Evolutionary conservation across 768 basidiomycete species (phyloP).

Genomic region (Suillus subalutaceus): DNA sequence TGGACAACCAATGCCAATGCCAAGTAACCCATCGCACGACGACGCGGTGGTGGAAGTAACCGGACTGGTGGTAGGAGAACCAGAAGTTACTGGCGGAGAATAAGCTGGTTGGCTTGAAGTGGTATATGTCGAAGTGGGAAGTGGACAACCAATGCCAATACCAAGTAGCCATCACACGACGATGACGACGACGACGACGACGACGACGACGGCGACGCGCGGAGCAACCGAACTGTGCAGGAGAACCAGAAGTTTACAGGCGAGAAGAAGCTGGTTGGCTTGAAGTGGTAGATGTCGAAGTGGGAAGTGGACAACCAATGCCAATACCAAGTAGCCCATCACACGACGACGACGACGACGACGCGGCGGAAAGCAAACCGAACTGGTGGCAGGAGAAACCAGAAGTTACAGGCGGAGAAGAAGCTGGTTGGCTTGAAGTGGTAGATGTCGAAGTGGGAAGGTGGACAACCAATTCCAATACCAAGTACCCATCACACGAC

Average conservation of each 20-base stretch:
- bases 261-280: constrained; percentile 7
- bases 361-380: not conserved
- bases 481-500: too few relatives aligned
- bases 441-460: constrained; percentile 13
- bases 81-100: constrained; percentile 8
- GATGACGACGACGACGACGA: too few relatives aligned
- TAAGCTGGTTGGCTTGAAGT: constrained; percentile 9
- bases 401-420: not conserved
- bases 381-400: constrained; percentile 6
- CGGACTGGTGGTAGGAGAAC: not conserved
- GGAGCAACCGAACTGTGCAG: not conserved
- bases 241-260: constrained; percentile 5
- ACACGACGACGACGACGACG: constrained; percentile 1
- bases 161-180: constrained; percentile 13
- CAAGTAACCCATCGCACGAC: constrained; percentile 13
- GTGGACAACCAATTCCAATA: too few relatives aligned
- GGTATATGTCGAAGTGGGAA: too few relatives aligned
- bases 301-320: constrained; percentile 13
- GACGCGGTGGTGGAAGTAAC: constrained; percentile 2
- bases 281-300: constrained; percentile 9
- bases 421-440: not conserved
- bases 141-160: constrained; percentile 17
- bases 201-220: too few relatives aligned
- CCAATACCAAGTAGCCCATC: constrained; percentile 17
- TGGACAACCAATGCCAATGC: constrained; percentile 19